These are phyloP conservation scores for Neonectria sp. DNA, from an alignment of 2,329 filamentous ascomycete genomes.

Conservation along the genomic window DNA sequence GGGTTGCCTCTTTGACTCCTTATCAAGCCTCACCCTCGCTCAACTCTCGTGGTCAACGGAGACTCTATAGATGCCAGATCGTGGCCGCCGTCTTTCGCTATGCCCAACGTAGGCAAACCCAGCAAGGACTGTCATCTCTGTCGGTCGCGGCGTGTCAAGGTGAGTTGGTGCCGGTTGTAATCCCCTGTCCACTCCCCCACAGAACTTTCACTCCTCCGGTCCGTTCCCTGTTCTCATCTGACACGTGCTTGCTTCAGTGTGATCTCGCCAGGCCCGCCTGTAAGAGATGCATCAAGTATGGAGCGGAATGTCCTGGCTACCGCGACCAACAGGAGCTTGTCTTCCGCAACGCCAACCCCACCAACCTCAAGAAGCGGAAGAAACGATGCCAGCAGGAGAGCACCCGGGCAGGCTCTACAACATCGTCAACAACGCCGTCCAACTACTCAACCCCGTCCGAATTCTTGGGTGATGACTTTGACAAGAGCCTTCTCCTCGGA, in stretches of 20 bases:
- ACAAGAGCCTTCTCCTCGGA: slow-evolving; percentile 22
- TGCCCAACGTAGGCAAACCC: slow-evolving; percentile 60
- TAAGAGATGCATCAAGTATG: slow-evolving; percentile 59
- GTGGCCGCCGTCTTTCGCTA: slow-evolving; percentile 32
- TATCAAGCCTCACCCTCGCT: slow-evolving; percentile 22
- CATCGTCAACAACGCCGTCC: slow-evolving; percentile 26
- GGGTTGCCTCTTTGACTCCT: slow-evolving; percentile 45
- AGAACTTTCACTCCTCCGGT: neutral
- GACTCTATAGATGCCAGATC: neutral
- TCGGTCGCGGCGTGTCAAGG: slow-evolving; percentile 58
- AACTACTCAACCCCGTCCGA: slow-evolving; percentile 28
- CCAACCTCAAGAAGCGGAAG: slow-evolving; percentile 50
- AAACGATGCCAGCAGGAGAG: slow-evolving; percentile 41
- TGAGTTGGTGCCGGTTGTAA: slow-evolving; percentile 41
- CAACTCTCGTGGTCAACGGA: slow-evolving; percentile 8
- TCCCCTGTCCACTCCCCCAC: slow-evolving; percentile 15
- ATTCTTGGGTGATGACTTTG: slow-evolving; percentile 27
- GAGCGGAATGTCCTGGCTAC: slow-evolving; percentile 57
- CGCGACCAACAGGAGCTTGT: slow-evolving; percentile 57
- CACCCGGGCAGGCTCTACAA: slow-evolving; percentile 17
- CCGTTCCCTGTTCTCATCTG: slow-evolving; percentile 18
- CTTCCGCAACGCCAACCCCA: slow-evolving; percentile 54
- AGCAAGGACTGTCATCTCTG: slow-evolving; percentile 60
- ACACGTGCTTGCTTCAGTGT: slow-evolving; percentile 49
- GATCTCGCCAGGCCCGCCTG: slow-evolving; percentile 58